Evolutionary conservation across 371 early-diverging fungal genomes (phyloP), one percentile per base, ranked within the genome.

Genomic region (Mortierella sp.): DNA sequence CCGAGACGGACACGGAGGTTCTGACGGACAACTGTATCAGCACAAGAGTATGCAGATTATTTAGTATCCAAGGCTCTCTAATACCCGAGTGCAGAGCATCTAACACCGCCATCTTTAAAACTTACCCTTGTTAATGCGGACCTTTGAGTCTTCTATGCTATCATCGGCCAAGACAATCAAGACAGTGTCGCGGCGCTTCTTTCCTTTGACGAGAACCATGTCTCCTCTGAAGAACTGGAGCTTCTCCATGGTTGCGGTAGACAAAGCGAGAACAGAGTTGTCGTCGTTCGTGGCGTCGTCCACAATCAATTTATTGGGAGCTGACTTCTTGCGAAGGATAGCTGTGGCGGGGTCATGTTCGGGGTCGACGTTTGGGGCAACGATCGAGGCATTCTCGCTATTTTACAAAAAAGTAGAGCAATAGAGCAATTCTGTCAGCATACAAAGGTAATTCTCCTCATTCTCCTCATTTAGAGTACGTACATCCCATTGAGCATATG

Each of bases 1-100:
- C 99, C 99, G 62, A 99, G 92, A 47, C 99, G 94, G 22, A 99
- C 92, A 75, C 99, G 95, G 73, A 99, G 88, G 89, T 99, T 99
- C 77, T 95, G 93, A 69, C 99, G 93, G n/a, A 95, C 98, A 68
- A 97, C 97, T 93, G 77, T 64, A n/a, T n/a, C n/a, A 64, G 55
- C 55, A 55, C 28, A 22, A 61, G 18, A n/a, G n/a, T n/a, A n/a
- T n/a, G n/a, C n/a, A n/a, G n/a, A n/a, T n/a, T n/a, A n/a, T n/a
- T n/a, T n/a, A n/a, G n/a, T n/a, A n/a, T n/a, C n/a, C n/a, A n/a
- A n/a, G n/a, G n/a, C n/a, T n/a, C n/a, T n/a, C n/a, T n/a, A n/a
- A n/a, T n/a, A n/a, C n/a, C n/a, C n/a, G n/a, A n/a, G n/a, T n/a
- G n/a, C n/a, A n/a, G n/a, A n/a, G n/a, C n/a, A n/a, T n/a, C n/a